These are phyloP conservation scores for Cymbopogon flexuosus DNA, from an alignment of 202 grass and related monocot genomes.

Conservation along the genomic window DNA sequence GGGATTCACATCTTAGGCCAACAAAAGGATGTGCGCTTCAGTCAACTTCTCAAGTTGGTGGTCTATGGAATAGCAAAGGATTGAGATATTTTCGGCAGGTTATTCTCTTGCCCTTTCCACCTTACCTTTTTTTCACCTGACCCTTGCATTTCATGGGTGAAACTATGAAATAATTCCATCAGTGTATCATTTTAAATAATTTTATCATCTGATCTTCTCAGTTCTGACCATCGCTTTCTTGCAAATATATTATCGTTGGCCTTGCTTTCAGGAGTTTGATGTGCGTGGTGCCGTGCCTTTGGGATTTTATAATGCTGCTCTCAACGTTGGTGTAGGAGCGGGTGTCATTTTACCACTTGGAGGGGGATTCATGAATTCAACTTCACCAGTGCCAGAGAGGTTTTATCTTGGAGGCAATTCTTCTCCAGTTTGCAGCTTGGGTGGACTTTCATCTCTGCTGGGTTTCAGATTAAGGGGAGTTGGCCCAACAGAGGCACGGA, in stretches of 20 bases:
- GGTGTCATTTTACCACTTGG: slow-evolving; percentile 62
- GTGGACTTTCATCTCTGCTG: slow-evolving; percentile 65
- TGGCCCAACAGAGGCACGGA: slow-evolving; percentile 66
- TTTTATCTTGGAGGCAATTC: slow-evolving; percentile 85
- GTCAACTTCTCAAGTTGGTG: slow-evolving; percentile 76
- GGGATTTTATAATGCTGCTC: slow-evolving; percentile 73
- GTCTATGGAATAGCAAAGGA: slow-evolving; percentile 72
- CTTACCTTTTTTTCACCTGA: not conserved
- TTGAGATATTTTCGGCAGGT: slow-evolving; percentile 87
- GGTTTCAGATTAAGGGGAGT: slow-evolving; percentile 87
- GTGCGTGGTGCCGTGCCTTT: slow-evolving; percentile 70
- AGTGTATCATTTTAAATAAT: not conserved
- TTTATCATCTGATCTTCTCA: not conserved
- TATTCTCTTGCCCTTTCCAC: not conserved
- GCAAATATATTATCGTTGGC: not conserved
- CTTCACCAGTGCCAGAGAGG: slow-evolving; percentile 71
- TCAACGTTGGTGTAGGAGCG: slow-evolving; percentile 77
- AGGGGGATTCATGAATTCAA: slow-evolving; percentile 55
- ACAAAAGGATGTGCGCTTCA: slow-evolving; percentile 79
- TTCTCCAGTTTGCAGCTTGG: slow-evolving; percentile 78
- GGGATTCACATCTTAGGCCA: slow-evolving; percentile 79
- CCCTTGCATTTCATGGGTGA: not conserved
- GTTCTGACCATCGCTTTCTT: slow-evolving; percentile 12
- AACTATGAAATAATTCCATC: not conserved
- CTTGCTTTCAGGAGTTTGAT: slow-evolving; percentile 81